Evolutionary conservation across 352 stramenopile genomes (phyloP).

Genomic region (Lagenidium sp.): DNA sequence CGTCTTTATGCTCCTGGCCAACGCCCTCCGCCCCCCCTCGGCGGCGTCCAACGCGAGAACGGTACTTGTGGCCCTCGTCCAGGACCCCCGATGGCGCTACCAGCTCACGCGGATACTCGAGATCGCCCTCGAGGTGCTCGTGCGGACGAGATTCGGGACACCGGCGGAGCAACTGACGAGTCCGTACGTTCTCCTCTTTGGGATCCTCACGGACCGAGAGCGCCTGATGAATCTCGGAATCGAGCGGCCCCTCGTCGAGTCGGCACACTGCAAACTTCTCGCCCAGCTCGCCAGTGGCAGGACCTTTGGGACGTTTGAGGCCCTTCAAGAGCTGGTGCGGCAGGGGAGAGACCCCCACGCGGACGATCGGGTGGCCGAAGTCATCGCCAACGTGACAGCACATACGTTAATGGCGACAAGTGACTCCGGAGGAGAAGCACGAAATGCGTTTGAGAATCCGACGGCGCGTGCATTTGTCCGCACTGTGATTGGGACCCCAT

Average conservation of each 20-base stretch:
- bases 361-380: slow-evolving; percentile 6
- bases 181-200: slow-evolving; percentile 40
- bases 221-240: slow-evolving; percentile 21
- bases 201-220: slow-evolving; percentile 24
- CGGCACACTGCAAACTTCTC: slow-evolving; percentile 14
- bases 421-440: too few species aligned
- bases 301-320: slow-evolving; percentile 10
- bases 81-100: slow-evolving; percentile 25
- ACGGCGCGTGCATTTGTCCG: too few species aligned
- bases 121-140: slow-evolving; percentile 25
- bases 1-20: slow-evolving; percentile 51
- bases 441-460: too few species aligned
- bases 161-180: slow-evolving; percentile 17
- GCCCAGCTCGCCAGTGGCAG: slow-evolving; percentile 15
- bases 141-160: slow-evolving; percentile 10
- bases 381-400: slow-evolving; percentile 5
- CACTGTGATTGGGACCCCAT: too few species aligned
- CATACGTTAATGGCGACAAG: too few species aligned
- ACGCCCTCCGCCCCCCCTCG: slow-evolving; percentile 26
- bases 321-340: slow-evolving; percentile 3
- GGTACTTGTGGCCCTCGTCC: slow-evolving; percentile 18
- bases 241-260: slow-evolving; percentile 1
- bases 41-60: too few species aligned
- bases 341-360: too few species aligned
- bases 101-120: slow-evolving; percentile 31